Evolutionary conservation across 768 basidiomycete genomes (phyloP), one percentile per base, ranked within the genome.

Genomic region (Pisolithus albus): DNA sequence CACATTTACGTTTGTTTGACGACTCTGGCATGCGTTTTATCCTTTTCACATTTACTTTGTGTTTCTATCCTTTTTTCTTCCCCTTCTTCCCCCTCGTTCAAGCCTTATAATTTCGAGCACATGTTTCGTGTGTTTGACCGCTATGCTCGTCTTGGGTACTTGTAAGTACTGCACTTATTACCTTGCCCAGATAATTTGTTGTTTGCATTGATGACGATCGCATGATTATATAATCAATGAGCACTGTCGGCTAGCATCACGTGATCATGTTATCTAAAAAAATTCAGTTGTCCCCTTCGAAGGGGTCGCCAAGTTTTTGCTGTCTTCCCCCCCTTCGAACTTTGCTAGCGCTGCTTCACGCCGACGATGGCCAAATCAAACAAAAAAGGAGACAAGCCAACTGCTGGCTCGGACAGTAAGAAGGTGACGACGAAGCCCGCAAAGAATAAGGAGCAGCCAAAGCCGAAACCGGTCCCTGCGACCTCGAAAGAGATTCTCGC

Each of bases 291-390:
- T 34, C 11, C 13, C 34, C 13, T 15, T 34, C 10, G 3, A 4
- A 34, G 15, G 34, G 34, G 34, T 11, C 4, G 34, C 2, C 13
- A 34, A 13, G 34, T 34, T 34, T 34, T 34, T 34, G 34, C 34
- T 34, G 34, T 34, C 11, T 15, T 32, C 30, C 34, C 11, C 5
- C 13, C 11, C 13, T 15, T 13, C n/a, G 13, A 4, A 34, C 11
- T 34, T 34, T 15, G 13, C 34, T 32, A 11, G 10, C 2, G 34
- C 34, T 34, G 11, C 21, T 36, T 54, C 40, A 52, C 43, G 49
- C 54, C n/a, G 57, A 64, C 49, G 56, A 60, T 2, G 43, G 43
- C 59, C 59, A 7, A 56, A 60, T 11, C 61, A 64, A 26, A 65
- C 65, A 16, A 59, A 55, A 37, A 64, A 64, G 42, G 50, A 26